Evolutionary conservation across 441 rosid species (phyloP).

Genomic region (Populus hybrid): DNA sequence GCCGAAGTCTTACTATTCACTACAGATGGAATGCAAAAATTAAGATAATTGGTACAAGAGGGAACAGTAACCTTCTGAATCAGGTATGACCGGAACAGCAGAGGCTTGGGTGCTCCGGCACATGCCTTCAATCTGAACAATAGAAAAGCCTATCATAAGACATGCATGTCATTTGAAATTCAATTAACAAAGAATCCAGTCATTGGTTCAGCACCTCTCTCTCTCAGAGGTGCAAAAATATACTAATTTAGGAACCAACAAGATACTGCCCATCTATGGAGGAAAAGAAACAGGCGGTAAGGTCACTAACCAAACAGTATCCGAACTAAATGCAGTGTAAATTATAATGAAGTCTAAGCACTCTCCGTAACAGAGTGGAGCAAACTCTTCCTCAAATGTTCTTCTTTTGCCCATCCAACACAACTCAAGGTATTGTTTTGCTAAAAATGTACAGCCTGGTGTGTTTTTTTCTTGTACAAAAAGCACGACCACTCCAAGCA

Average conservation of each 20-base stretch:
- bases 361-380: not conserved
- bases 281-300: too few relatives aligned
- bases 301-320: too few relatives aligned
- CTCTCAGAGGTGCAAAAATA: too few relatives aligned
- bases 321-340: not conserved
- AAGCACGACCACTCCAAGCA: not conserved
- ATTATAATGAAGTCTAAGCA: not conserved
- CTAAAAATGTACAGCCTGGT: not conserved
- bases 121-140: constrained; percentile 80
- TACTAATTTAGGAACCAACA: too few relatives aligned
- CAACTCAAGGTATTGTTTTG: not conserved
- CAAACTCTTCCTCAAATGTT: not conserved
- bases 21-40: not conserved
- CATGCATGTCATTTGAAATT: constrained; percentile 13
- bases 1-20: not conserved
- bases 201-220: too few relatives aligned
- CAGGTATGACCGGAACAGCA: constrained; percentile 87
- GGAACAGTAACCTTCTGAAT: constrained; percentile 69
- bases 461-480: not conserved
- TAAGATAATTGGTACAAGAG: not conserved
- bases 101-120: constrained; percentile 66
- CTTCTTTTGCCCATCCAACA: not conserved
- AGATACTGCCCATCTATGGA: too few relatives aligned
- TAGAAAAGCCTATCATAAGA: constrained; percentile 10
- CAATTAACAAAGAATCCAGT: not conserved